A percentile compares a stretch with the other conserved stretches of the same genome.
Evolutionary conservation across 23 red algal genomes (phyloP).

Genomic region (Chondrus crispus): DNA sequence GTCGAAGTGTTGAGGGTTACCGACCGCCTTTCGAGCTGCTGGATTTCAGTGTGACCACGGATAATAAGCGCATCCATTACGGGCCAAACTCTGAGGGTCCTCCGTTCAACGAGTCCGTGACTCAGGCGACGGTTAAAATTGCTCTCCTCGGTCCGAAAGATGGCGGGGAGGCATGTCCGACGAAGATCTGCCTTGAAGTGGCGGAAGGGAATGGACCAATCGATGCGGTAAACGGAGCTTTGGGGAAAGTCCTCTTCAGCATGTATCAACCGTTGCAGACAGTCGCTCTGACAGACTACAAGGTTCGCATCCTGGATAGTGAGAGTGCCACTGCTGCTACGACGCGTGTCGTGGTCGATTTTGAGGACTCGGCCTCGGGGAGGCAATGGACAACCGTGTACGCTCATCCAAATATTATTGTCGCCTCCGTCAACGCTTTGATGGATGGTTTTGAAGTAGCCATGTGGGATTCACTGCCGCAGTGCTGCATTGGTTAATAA

Average conservation of each 20-base stretch:
- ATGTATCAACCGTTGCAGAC: constrained; percentile 51
- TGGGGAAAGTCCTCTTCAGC: constrained; percentile 58
- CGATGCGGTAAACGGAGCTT: constrained; percentile 89
- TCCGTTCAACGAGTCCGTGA: constrained; percentile 40
- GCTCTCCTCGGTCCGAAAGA: constrained; percentile 52
- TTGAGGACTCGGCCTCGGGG: constrained; percentile 61
- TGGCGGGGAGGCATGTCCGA: constrained; percentile 50
- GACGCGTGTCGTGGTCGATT: constrained; percentile 87
- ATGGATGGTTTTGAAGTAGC: constrained; percentile 93
- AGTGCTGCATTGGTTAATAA: constrained; percentile 20
- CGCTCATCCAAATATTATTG: constrained; percentile 97
- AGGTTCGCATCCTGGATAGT: constrained; percentile 96
- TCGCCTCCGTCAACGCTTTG: constrained; percentile 91
- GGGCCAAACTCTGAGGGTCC: not conserved
- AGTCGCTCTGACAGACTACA: constrained; percentile 90
- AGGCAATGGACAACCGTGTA: constrained; percentile 84
- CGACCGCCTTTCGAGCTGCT: constrained; percentile 91
- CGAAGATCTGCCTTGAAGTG: constrained; percentile 76
- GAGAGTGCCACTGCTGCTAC: constrained; percentile 81
- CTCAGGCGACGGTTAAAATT: constrained; percentile 69
- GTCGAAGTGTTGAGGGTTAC: constrained; percentile 70
- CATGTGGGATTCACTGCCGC: constrained; percentile 58
- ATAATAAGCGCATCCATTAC: constrained; percentile 77
- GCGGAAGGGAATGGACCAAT: constrained; percentile 95
- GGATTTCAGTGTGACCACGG: constrained; percentile 87